Base-by-base conservation (phyloP, 1,284 basidiomycete genomes). In the Boletus smithii region DNA sequence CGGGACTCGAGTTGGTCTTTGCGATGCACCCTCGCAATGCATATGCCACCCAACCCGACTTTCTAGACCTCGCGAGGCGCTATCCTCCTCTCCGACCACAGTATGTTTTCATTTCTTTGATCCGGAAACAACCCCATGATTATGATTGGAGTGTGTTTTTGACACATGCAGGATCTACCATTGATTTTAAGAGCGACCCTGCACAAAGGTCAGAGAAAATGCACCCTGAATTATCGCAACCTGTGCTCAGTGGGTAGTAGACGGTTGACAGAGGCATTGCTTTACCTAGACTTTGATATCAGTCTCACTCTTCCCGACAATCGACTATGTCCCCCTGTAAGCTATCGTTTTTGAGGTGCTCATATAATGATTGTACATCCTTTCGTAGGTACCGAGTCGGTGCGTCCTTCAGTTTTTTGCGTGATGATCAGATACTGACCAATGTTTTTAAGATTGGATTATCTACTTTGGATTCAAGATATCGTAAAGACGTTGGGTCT, bases 301-400 rank as follows among this genome's bases (percentile, higher is more conserved):
- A 68, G 72, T 17, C 54, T 95, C 0, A 60, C 70, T 4, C 64
- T 95, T 8, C 83, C 88, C 1, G 64, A 74, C 1, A 79, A 91
- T 64, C 71, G 93, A 43, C 69, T 97, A 4, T 95, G 92, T 67
- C 93, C 93, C 17, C 88, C 92, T 0, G 91, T 95, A 57, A 55
- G 80, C 20, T 5, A 34, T 31, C 23, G 17, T 42, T 44, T 17
- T 47, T 6, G 8, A 29, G 27, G 7, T 32, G 18, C 23, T 17
- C 6, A 13, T 14, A 27, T 5, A 24, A 4, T 42, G 18, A 48
- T 27, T 2, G 0, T 17, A 34, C 10, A 13, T 44, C 16, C 43
- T 33, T 27, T 48, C 10, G n/a, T 44, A 85, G 83, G 74, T 86
- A 8, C 85, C 86, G 0, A 88, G 88, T 53, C 76, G 85, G 84